phyloP scores from a whole-genome alignment of 1,284 basidiomycete genomes.

The Anthracocystis walkeri region DNA sequence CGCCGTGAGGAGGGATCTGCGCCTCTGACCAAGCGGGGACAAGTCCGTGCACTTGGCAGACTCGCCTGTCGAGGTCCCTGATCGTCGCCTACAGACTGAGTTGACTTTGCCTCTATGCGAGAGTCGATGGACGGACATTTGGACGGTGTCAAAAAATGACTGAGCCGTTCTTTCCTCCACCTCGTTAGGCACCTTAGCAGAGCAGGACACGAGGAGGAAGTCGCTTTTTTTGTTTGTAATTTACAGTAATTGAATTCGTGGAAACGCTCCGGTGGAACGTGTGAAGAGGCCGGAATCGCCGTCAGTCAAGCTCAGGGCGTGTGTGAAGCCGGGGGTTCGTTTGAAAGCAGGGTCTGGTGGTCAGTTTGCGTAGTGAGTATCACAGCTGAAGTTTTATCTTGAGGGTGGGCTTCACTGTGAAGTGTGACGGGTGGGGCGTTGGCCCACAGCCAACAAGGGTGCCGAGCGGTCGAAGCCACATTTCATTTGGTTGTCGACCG shows the following conservation, averaged over 20 bases:
- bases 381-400: background rate
- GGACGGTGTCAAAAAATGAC: slow-evolving; percentile 5
- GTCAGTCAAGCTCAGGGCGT: slow-evolving; percentile 6
- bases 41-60: slow-evolving; percentile 16
- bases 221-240: background rate
- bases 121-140: slow-evolving; percentile 20
- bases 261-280: slow-evolving; percentile 3
- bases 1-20: no score
- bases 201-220: background rate
- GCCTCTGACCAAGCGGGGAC: background rate
- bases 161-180: slow-evolving; percentile 13
- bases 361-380: background rate
- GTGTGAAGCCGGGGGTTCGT: no score
- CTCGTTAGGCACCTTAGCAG: slow-evolving; percentile 13
- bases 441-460: background rate
- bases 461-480: slow-evolving; percentile 1
- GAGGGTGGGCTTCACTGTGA: no score
- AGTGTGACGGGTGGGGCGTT: background rate
- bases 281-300: slow-evolving; percentile 7
- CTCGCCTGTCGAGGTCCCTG: slow-evolving; percentile 8
- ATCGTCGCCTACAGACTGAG: slow-evolving; percentile 34
- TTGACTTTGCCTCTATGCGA: slow-evolving; percentile 17
- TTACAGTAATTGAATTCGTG: no score
- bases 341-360: slow-evolving; percentile 4
- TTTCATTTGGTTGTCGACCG: background rate